Evolutionary conservation across 1,139 yeast species (phyloP).

Genomic region (Saccharomyces hybrid): DNA sequence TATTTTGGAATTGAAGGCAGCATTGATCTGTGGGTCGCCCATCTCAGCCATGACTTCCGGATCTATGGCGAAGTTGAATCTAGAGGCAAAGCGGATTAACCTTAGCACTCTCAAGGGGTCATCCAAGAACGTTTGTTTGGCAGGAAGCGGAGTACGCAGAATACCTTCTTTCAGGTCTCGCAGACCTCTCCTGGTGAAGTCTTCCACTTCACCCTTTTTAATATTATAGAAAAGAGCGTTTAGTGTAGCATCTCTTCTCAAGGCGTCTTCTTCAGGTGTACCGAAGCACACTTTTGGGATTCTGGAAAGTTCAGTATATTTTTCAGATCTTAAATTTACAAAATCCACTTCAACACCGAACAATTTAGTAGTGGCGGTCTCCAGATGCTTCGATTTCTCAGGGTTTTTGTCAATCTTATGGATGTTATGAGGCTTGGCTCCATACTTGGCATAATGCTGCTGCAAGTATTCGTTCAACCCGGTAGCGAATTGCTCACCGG

Average conservation of each 20-base stretch:
- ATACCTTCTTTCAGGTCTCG: conserved; percentile 62
- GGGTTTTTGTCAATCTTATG: conserved; percentile 90
- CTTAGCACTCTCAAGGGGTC: conserved; percentile 89
- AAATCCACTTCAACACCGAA: conserved; percentile 82
- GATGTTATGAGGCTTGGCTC: conserved; percentile 42
- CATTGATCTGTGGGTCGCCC: conserved; percentile 50
- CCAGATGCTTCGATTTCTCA: conserved; percentile 89
- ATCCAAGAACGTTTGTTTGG: conserved; percentile 77
- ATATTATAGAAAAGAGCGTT: conserved; percentile 87
- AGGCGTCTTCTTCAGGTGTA: conserved; percentile 86
- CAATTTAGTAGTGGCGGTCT: conserved; percentile 87
- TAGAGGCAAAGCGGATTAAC: conserved; percentile 75
- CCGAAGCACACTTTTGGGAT: conserved; percentile 75
- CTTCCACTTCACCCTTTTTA: conserved; percentile 62
- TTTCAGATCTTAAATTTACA: conserved; percentile 84
- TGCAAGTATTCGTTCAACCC: conserved; percentile 50
- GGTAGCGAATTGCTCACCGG: conserved; percentile 83
- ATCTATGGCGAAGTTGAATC: conserved; percentile 64
- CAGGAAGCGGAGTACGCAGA: conserved; percentile 80
- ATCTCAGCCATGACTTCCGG: conserved; percentile 55
- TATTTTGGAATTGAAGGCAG: conserved; percentile 61
- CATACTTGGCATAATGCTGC: conserved; percentile 34
- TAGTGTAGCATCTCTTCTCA: conserved; percentile 88
- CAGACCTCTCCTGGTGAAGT: conserved; percentile 70
- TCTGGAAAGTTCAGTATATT: conserved; percentile 71